Evolutionary conservation across 139 green algal genomes (phyloP), one percentile per base, ranked within the genome.

Genomic region (Axilococcus clingmanii): DNA sequence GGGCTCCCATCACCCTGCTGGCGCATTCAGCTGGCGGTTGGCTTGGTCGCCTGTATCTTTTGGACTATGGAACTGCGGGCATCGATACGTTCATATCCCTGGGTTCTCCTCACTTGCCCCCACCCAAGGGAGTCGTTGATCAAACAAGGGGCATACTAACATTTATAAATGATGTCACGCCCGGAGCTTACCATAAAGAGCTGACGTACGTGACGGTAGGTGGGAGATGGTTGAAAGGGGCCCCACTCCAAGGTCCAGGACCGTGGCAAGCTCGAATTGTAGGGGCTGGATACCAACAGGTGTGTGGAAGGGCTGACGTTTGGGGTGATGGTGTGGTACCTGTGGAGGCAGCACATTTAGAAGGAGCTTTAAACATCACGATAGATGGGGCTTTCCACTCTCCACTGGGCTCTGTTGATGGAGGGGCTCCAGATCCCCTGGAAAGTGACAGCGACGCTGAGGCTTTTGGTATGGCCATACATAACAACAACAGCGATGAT

Each of bases 11-110:
- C 27, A 82, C 80, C 3, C 54, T 97, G 36, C 53, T 97, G 24
- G 81, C 77, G 7, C 90, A 97, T 70, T 90, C 75, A 31, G 89
- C 86, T 5, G 90, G 83, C 4, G 85, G 85, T 28, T 93, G 85
- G 85, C 67, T 95, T 27, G 82, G 76, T 1, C 72, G 49, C 20
- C 29, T 54, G 6, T 95, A 81, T 59, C 59, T 96, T 54, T 66
- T 83, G 9, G 79, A 87, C 36, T 91, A 78, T 57, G 44, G 25
- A n/a, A 15, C n/a, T 7, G 15, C 14, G 27, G 48, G 57, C 12
- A 75, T 89, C 15, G 76, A 85, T 57, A 47, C 65, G 5, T 80
- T 94, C 43, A 64, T 96, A 34, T 81, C 66, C 0, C 75, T 96
- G 31, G 90, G 90, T 7, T 85, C 75, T 19, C 80, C 80, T 1